phyloP scores from a whole-genome alignment of 2,329 filamentous ascomycete genomes.

The Cladosporium sp. region DNA sequence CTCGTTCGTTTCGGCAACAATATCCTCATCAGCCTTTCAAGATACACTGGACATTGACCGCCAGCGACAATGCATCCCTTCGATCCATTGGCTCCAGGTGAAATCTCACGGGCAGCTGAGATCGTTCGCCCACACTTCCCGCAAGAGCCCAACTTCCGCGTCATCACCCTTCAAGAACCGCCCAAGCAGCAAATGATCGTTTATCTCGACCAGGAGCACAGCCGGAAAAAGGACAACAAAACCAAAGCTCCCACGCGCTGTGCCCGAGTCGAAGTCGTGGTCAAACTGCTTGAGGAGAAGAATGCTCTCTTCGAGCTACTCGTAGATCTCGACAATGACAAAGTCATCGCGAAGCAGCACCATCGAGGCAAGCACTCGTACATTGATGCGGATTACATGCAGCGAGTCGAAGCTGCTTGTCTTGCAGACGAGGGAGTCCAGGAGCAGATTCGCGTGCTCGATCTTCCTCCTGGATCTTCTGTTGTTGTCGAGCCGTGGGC shows the following conservation, averaged over 20 bases:
- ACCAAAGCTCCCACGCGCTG: neutral
- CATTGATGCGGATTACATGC: slow-evolving; percentile 51
- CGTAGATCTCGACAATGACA: slow-evolving; percentile 10
- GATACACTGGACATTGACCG: no score
- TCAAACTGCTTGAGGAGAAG: neutral
- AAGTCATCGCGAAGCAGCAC: slow-evolving; percentile 10
- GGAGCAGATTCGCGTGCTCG: slow-evolving; percentile 52
- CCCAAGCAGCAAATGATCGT: slow-evolving; percentile 26
- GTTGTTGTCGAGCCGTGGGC: slow-evolving; percentile 29
- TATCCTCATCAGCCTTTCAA: no score
- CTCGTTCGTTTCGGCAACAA: no score
- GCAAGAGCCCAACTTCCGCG: slow-evolving; percentile 49
- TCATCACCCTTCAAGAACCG: slow-evolving; percentile 30
- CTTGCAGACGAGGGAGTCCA: slow-evolving; percentile 47
- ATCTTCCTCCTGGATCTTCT: slow-evolving; percentile 51
- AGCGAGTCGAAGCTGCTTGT: slow-evolving; percentile 38
- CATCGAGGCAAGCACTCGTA: slow-evolving; percentile 13
- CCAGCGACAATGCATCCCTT: slow-evolving; percentile 8
- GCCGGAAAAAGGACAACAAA: neutral
- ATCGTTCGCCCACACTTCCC: slow-evolving; percentile 57
- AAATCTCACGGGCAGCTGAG: slow-evolving; percentile 40
- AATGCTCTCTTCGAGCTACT: slow-evolving; percentile 7
- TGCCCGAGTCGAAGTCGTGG: slow-evolving; percentile 10
- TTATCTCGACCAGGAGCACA: slow-evolving; percentile 25
- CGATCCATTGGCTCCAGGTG: slow-evolving; percentile 26